These are phyloP conservation scores for Ceratocystis colombiana DNA, from an alignment of 2,329 filamentous ascomycete genomes.

Conservation along the genomic window DNA sequence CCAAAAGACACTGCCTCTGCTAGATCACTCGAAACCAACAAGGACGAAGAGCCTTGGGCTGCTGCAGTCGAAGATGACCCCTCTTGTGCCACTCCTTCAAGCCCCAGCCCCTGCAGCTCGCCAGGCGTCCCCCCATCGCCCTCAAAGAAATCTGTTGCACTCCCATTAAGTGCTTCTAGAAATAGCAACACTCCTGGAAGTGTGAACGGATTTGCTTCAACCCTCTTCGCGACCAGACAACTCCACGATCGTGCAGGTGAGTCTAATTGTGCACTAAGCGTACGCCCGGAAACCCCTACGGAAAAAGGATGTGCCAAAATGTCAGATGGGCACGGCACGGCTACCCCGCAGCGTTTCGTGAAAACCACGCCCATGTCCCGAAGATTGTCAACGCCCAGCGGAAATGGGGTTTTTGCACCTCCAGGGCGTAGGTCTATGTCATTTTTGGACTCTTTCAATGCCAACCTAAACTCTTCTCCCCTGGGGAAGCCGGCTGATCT, in stretches of 20 bases:
- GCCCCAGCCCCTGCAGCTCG: not conserved
- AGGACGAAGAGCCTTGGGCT: not conserved
- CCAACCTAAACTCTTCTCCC: slow-evolving; percentile 21
- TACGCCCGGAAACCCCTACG: slow-evolving; percentile 19
- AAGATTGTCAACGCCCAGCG: slow-evolving; percentile 23
- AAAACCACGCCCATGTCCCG: slow-evolving; percentile 23
- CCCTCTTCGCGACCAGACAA: slow-evolving; percentile 20
- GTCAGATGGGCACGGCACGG: slow-evolving; percentile 9
- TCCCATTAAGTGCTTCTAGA: slow-evolving; percentile 10
- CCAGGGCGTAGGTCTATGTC: slow-evolving; percentile 23
- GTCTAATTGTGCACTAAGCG: not conserved
- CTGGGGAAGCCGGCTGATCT: slow-evolving; percentile 14
- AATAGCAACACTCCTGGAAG: slow-evolving; percentile 2
- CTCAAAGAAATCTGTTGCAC: slow-evolving; percentile 27
- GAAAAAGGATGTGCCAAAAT: slow-evolving; percentile 10
- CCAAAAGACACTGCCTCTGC: not conserved
- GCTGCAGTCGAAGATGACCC: not conserved
- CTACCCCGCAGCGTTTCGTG: slow-evolving; percentile 19
- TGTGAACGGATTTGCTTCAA: slow-evolving; percentile 15
- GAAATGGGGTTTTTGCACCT: slow-evolving; percentile 22
- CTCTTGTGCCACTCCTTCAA: not conserved
- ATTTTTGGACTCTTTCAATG: slow-evolving; percentile 24
- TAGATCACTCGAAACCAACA: not conserved
- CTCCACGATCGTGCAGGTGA: slow-evolving; percentile 16
- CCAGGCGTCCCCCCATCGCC: slow-evolving; percentile 18